Evolutionary conservation across 257 asterid genomes (phyloP), one percentile per base, ranked within the genome.

Genomic region (Solanum etuberosum): DNA sequence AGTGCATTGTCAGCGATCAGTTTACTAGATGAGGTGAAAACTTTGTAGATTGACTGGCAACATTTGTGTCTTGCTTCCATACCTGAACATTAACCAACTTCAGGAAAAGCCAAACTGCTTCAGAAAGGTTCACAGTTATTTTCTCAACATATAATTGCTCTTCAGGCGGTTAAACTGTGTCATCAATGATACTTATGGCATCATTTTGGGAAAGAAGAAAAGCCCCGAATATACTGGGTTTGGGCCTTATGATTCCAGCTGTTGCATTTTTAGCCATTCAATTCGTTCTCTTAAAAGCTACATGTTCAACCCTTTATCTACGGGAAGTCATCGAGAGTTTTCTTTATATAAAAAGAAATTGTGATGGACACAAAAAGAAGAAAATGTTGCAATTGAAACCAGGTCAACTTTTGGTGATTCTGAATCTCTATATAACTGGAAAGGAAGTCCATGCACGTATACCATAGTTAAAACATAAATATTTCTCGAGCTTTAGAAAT

Each of bases 61-160:
- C 99, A 95, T 86, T 93, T 93, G 76, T 97, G 97, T 35, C 98
- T 93, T 80, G 96, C 95, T 92, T 97, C 99, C 99, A 97, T 97
- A 84, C 99, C 99, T 97, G 96, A 85, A 38, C 84, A 68, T 87
- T 61, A 74, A 38, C 65, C 77, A 84, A 76, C 34, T 57, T 86
- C 42, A 34, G 35, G 83, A 9, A 83, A 76, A 76, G 31, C 83
- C 34, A n/a, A 76, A 74, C 21, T 10, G 23, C 83, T 76, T 38
- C 34, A 37, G 34, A 13, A 74, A 76, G 57, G 83, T 14, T 13
- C 59, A 38, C 83, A n/a, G 59, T 16, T n/a, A 76, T 76, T 40
- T 40, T 37, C 57, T 38, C 59, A 76, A 2, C 23, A 76, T 23
- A 40, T 76, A 23, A 38, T 76, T 4, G 21, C 21, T 37, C 59